Evolutionary conservation across 164 flowering plant genomes (phyloP).

Genomic region (Vitis amurensis): DNA sequence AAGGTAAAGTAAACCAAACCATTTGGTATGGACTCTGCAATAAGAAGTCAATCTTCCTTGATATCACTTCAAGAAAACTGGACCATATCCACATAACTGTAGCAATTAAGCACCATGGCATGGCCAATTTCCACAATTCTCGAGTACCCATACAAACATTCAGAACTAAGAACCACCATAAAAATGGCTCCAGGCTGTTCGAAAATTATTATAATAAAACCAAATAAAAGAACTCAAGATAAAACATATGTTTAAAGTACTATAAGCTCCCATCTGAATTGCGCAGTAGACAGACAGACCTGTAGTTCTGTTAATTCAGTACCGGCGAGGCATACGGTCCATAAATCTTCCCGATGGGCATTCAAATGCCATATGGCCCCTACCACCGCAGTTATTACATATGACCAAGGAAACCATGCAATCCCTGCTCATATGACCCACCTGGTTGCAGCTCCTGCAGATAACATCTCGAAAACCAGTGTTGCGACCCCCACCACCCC

Average conservation of each 20-base stretch:
- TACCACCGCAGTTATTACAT: conserved; percentile 67
- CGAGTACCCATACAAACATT: too few species aligned
- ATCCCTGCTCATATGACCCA: conserved; percentile 64
- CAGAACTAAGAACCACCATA: too few species aligned
- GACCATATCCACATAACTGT: too few species aligned
- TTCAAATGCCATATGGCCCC: conserved; percentile 60
- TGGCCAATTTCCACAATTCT: too few species aligned
- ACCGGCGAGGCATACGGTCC: conserved; percentile 32
- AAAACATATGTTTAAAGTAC: background rate
- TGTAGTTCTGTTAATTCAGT: conserved; percentile 11
- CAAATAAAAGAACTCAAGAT: background rate
- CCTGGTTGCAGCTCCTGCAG: conserved; percentile 49
- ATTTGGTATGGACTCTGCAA: too few species aligned
- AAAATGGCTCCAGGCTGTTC: too few species aligned
- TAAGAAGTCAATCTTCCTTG: too few species aligned
- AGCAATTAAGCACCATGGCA: too few species aligned
- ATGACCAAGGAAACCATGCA: conserved; percentile 41
- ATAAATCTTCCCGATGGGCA: conserved; percentile 47
- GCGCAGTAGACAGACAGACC: background rate
- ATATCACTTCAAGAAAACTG: too few species aligned
- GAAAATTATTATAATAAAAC: background rate
- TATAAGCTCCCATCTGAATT: background rate
- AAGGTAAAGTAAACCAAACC: too few species aligned
- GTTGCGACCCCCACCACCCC: conserved; percentile 11
- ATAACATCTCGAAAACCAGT: conserved; percentile 38